Evolutionary conservation across 352 stramenopile species (phyloP).

Genomic region (Globisporangium cylindrosporum): DNA sequence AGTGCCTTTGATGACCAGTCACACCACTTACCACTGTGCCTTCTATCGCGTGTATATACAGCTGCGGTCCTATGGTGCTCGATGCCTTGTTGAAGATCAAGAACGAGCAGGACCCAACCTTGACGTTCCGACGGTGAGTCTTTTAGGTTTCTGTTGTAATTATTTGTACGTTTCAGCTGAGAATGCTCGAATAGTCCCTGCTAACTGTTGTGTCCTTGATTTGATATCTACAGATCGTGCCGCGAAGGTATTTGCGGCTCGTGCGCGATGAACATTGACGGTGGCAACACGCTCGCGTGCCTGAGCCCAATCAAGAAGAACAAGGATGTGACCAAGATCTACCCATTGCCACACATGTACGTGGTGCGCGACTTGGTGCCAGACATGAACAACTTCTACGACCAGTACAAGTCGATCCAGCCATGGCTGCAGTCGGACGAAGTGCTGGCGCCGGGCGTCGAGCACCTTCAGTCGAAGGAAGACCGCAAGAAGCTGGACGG

Average conservation of each 20-base stretch:
- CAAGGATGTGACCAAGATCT: constrained; percentile 95
- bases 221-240: constrained; percentile 81
- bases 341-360: constrained; percentile 99
- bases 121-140: constrained; percentile 94
- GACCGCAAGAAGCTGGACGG: constrained; percentile 99
- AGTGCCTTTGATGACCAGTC: background rate
- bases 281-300: constrained; percentile 98
- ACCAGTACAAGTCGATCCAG: constrained; percentile 98
- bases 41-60: constrained; percentile 21
- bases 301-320: constrained; percentile 96
- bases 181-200: background rate
- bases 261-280: constrained; percentile 99
- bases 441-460: constrained; percentile 83
- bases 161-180: background rate
- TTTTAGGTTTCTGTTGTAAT: constrained; percentile 1
- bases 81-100: constrained; percentile 99
- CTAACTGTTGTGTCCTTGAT: constrained; percentile 10
- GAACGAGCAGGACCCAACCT: constrained; percentile 97
- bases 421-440: constrained; percentile 97
- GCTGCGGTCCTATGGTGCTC: constrained; percentile 97
- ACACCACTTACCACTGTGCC: background rate
- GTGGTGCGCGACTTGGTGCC: constrained; percentile 99
- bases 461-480: constrained; percentile 90
- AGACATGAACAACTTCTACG: constrained; percentile 99
- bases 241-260: constrained; percentile 99